Base-by-base conservation (phyloP, 176 grass and related monocot species). In the Thinopyrum elongatum region DNA sequence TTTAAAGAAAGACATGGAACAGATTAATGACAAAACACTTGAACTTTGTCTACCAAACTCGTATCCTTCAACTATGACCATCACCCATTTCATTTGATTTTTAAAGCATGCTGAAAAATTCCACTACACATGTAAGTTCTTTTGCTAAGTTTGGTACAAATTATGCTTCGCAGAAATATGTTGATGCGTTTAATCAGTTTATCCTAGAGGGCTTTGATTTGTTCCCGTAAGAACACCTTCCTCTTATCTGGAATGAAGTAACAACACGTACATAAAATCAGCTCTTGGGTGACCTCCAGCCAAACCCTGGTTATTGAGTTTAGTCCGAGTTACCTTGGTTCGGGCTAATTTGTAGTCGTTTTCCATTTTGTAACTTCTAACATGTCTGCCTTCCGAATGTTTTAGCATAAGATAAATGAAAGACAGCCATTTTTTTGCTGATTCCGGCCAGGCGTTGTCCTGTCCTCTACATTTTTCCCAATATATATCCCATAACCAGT, bases 11-110 rank as follows among this genome's bases (percentile, higher is more conserved):
- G 22, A 69, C 38, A 36, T 5, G 53, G 7, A 27, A 33, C 70
- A 47, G 22, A 53, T 51, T 57, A 51, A 15, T 49, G 29, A 9
- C 58, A 42, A 38, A 61, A 47, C 44, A 72, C 8, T 30, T 80
- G 5, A 74, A 11, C 30, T 10, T 71, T 62, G 29, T 79, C 28
- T 35, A 46, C 78, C 12, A 35, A 64, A 77, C 51, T 8, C n/a
- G 38, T 71, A 51, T 70, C 15, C 47, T 65, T 77, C 22, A 74
- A 65, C 59, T 87, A 81, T 53, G 57, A 4, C 27, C 53, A 75
- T 75, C 42, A 57, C 51, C 16, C 49, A n/a, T 49, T 53, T 85
- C 57, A 67, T 87, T 76, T 76, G 17, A 19, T 58, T 23, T 67
- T 0, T 69, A 78, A 72, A 64, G 30, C 6, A 65, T 15, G 31